These are phyloP conservation scores for Umbilicus rupestris DNA, from an alignment of 164 flowering plant species.

Conservation along the genomic window DNA sequence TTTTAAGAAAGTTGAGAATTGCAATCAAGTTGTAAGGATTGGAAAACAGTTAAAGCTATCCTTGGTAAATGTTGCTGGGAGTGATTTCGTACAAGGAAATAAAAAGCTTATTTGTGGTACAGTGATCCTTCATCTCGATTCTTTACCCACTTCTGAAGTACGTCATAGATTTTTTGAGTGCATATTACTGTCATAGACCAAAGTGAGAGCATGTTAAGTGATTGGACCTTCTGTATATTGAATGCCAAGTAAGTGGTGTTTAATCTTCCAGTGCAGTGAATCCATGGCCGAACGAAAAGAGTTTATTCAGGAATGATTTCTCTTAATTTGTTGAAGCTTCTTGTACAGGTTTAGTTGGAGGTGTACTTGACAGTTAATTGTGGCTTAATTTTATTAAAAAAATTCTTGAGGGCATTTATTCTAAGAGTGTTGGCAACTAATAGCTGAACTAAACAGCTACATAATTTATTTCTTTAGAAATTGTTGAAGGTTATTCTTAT, in stretches of 20 bases:
- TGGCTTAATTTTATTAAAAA: background rate
- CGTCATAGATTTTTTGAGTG: background rate
- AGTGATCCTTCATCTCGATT: background rate
- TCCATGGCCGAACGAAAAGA: background rate
- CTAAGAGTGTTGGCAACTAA: background rate
- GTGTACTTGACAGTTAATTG: background rate
- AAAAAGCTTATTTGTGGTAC: slow-evolving; percentile 9
- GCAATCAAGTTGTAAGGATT: slow-evolving; percentile 10
- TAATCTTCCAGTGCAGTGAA: background rate
- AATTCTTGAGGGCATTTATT: background rate
- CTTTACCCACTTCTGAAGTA: background rate
- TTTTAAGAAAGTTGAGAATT: slow-evolving; percentile 11
- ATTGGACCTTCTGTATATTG: background rate
- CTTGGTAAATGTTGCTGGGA: slow-evolving; percentile 10
- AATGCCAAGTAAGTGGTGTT: background rate
- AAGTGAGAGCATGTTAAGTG: background rate
- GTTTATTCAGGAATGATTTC: background rate
- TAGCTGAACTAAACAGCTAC: background rate
- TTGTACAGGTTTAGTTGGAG: background rate
- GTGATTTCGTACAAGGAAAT: slow-evolving; percentile 10
- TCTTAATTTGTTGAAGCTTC: background rate
- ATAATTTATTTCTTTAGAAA: background rate
- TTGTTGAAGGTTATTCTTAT: background rate
- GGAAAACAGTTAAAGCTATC: slow-evolving; percentile 4
- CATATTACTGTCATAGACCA: background rate